A percentile compares a stretch with the other conserved stretches of the same genome.
Evolutionary conservation across 1,139 yeast species (phyloP).

Genomic region (Hansenula lynferdii): DNA sequence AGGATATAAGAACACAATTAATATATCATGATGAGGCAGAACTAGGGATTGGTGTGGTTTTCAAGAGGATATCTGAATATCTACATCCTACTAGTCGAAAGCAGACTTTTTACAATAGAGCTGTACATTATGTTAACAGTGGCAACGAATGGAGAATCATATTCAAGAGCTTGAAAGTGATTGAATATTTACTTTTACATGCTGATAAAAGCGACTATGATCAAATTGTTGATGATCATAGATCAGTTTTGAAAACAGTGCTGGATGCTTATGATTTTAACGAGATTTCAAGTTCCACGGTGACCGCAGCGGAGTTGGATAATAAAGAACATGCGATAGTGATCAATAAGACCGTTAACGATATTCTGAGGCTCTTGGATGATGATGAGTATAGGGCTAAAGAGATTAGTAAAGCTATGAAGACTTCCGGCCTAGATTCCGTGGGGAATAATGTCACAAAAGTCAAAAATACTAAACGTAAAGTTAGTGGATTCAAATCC

Average conservation of each 20-base stretch:
- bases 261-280: neutral
- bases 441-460: conserved; percentile 5
- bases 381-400: conserved; percentile 5
- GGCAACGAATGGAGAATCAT: conserved; percentile 35
- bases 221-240: neutral
- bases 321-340: neutral
- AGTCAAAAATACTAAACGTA: neutral
- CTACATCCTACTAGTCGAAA: conserved; percentile 25
- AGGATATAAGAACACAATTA: conserved; percentile 28
- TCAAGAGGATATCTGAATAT: conserved; percentile 10
- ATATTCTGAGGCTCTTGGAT: conserved; percentile 3
- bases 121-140: conserved; percentile 32
- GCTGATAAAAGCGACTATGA: neutral
- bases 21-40: neutral
- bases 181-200: conserved; percentile 24
- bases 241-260: neutral
- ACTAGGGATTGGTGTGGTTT: neutral
- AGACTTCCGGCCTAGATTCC: conserved; percentile 3
- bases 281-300: neutral
- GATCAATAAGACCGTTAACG: neutral
- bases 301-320: neutral
- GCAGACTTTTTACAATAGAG: conserved; percentile 29
- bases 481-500: conserved; percentile 4
- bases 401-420: conserved; percentile 5
- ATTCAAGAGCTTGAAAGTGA: conserved; percentile 28